Evolutionary conservation across 2,329 filamentous ascomycete genomes (phyloP), one percentile per base, ranked within the genome.

Genomic region (Emergomyces pasteurianus): DNA sequence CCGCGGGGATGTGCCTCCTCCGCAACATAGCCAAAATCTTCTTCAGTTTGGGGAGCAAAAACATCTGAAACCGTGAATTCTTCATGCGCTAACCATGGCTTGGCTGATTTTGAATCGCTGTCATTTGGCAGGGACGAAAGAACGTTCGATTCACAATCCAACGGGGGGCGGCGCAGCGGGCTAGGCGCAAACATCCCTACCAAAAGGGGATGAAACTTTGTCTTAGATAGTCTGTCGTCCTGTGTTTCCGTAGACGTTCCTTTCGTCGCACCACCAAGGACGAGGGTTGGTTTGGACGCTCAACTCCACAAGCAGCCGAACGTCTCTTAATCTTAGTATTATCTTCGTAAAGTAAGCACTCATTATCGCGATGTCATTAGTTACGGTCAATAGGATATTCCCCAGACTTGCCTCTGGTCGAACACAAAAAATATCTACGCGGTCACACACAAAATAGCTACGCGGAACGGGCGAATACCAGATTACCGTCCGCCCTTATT

Each of bases 401-500:
- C 12, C 18, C 18, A 46, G 43, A 40, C 38, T 31, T 57, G 26
- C 55, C 38, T 47, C 55, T 46, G 55, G 40, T 21, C 28, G 23
- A 43, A 34, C 40, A 54, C 50, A 55, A n/a, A 26, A 28, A n/a
- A 50, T 42, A 36, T 58, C 42, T 31, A 53, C 59, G 59, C 62
- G 50, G 58, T 42, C 43, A 61, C 60, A 47, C 34, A 16, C 38
- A 59, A 47, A 36, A 49, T 31, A 49, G 56, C 23, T 57, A 61
- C 57, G 58, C 28, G 50, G 40, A 52, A 60, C 52, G 55, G 57
- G 58, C 62, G 50, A 53, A 55, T 50, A 68, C 68, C 63, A 68
- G 72, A 70, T 78, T 78, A 78, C 75, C 76, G 77, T 79, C 77
- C 77, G 77, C 74, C 76, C 76, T 76, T 73, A 63, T 74, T 78